Base-by-base conservation (phyloP, 768 basidiomycete species). In the Pleurotus citrinopileatus region DNA sequence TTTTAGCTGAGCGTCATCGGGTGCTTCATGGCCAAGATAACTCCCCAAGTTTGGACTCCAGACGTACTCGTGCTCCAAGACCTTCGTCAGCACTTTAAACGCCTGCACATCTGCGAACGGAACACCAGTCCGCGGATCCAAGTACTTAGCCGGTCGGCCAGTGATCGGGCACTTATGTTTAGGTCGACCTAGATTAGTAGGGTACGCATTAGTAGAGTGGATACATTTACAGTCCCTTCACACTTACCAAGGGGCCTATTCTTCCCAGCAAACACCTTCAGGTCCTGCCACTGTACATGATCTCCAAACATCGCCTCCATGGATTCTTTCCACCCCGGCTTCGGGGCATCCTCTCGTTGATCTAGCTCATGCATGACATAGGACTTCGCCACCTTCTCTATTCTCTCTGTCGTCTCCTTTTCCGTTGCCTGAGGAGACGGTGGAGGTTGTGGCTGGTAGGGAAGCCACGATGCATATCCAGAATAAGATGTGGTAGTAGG, bases 241-340 rank as follows among this genome's bases (percentile, higher is more conserved):
- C 7, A 55, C 54, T 52, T 60, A 90, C 88, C 66, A 38, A 84
- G 48, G 1, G 89, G 90, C 10, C 89, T 73, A n/a, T 75, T 74
- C 66, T 84, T 88, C 20, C 80, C 76, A 1, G 75, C 72, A 59
- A 81, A 89, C 4, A 86, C 86, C 56, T 76, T 82, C 19, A 89
- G 55, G 25, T 85, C 79, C 47, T 88, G 83, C 90, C 90, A 98
- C 44, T 86, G 78, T 7, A 87, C 86, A 60, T 95, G 87, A 47
- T 88, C 76, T 1, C 95, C 94, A 60, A 98, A 92, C 73, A 96
- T 77, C 1, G 91, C 85, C 5, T 76, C 62, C 86, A 94, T 89
- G 9, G 87, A 91, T 26, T 87, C 81, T 43, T 70, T 74, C 87
- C 89, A 88, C 0, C 67, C 63, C 0, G 88, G 86, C 55, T 82